A percentile compares a stretch with the other conserved stretches of the same genome.
Evolutionary conservation across 208 protist species (phyloP).

Genomic region (Crithidia brevicula): DNA sequence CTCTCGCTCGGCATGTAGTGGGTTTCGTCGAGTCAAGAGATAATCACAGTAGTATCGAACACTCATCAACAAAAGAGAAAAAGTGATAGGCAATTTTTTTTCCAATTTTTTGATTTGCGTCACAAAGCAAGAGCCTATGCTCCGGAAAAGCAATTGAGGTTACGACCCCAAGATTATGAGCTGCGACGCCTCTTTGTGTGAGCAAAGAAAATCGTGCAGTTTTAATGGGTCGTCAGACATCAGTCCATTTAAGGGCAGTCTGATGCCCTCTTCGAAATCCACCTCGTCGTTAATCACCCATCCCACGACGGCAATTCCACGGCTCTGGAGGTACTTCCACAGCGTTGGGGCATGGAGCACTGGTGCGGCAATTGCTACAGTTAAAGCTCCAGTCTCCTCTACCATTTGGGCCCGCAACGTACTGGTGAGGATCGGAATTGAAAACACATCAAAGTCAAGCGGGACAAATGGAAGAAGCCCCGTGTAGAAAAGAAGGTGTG

Average conservation of each 20-base stretch:
- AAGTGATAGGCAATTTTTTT: conserved; percentile 9
- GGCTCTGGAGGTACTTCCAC: conserved; percentile 74
- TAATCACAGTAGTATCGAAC: conserved; percentile 19
- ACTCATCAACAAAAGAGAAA: not conserved
- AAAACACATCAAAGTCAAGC: conserved; percentile 75
- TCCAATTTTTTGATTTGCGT: not conserved
- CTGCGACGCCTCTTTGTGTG: conserved; percentile 3
- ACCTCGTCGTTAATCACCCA: conserved; percentile 80
- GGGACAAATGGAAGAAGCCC: conserved; percentile 67
- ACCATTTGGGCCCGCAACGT: conserved; percentile 34
- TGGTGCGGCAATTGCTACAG: conserved; percentile 25
- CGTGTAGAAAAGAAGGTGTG: conserved; percentile 64
- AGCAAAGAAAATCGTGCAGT: conserved; percentile 12
- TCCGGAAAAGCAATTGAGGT: not conserved
- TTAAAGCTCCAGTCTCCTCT: conserved; percentile 24
- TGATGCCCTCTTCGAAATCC: conserved; percentile 57
- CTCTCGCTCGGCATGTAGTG: no score
- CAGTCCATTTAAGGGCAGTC: conserved; percentile 69
- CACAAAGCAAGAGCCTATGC: not conserved
- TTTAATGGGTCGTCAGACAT: conserved; percentile 73
- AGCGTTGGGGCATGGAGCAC: conserved; percentile 62
- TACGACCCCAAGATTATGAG: conserved; percentile 4
- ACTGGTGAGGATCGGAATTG: conserved; percentile 70
- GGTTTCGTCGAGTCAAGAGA: no score
- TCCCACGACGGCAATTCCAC: conserved; percentile 70